Percentiles rank a stretch among this genome's conserved stretches.
Conservation (phyloP, 148 eudicot genomes). For the Fagopyrum homotropicum region DNA sequence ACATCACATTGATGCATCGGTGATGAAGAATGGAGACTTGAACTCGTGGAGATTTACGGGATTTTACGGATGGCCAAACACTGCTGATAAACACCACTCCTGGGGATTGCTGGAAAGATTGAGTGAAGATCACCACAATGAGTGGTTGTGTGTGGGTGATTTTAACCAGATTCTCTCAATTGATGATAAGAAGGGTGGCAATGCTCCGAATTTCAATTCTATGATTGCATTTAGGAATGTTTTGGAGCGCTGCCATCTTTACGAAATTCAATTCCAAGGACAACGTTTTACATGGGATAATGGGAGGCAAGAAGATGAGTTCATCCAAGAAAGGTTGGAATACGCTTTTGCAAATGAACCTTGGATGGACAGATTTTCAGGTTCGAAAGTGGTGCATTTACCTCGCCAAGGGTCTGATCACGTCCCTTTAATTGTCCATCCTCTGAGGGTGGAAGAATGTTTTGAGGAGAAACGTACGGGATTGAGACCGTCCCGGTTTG, state of each 20-base stretch:
- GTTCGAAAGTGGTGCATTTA: not conserved
- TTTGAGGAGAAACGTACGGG: no score
- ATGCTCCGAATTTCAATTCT: not conserved
- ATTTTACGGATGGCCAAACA: not conserved
- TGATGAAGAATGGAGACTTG: no score
- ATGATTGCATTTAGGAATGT: not conserved
- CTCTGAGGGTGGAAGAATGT: no score
- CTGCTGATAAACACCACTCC: not conserved
- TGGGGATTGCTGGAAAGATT: not conserved
- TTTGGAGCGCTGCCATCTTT: not conserved
- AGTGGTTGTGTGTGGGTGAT: not conserved
- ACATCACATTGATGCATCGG: not conserved
- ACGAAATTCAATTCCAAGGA: not conserved
- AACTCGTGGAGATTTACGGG: conserved; percentile 8
- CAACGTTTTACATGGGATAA: not conserved
- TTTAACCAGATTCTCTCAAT: not conserved
- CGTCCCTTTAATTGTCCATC: not conserved
- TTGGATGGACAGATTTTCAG: not conserved
- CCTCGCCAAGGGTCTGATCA: not conserved
- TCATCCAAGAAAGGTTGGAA: not conserved
- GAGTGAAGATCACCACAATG: no score
- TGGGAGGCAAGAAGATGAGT: not conserved
- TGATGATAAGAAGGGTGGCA: not conserved
- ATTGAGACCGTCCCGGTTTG: not conserved
- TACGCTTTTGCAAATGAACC: not conserved